Conservation (phyloP, 2,329 filamentous ascomycete genomes). For the Penicillium sp. region DNA sequence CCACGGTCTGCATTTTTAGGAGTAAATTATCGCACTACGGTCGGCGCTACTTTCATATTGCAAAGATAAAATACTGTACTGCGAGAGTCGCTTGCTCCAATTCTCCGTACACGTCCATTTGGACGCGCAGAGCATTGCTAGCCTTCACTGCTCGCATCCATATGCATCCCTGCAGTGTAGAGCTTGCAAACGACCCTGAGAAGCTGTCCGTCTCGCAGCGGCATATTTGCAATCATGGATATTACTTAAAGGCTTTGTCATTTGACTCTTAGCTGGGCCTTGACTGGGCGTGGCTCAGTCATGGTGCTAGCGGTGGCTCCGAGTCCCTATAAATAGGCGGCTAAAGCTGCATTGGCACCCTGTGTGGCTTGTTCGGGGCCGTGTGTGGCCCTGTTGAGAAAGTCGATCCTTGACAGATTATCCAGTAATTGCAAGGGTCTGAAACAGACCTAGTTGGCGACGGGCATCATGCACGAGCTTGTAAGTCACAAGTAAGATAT, state of each 20-base stretch:
- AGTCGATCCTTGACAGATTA: background rate
- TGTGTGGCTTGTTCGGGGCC: background rate
- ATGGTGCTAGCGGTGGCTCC: background rate
- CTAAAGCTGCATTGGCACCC: background rate
- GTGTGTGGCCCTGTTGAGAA: background rate
- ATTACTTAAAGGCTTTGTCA: background rate
- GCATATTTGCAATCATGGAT: background rate
- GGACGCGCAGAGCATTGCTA: background rate
- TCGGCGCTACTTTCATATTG: background rate
- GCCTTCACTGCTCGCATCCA: background rate
- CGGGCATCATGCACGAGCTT: background rate
- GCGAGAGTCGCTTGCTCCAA: background rate
- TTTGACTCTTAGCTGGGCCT: background rate
- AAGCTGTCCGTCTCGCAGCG: background rate
- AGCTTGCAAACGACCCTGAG: background rate
- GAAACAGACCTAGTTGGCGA: slow-evolving; percentile 2
- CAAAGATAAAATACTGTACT: too few relatives aligned
- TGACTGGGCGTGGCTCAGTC: background rate
- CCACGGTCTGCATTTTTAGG: background rate
- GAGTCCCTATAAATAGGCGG: slow-evolving; percentile 1
- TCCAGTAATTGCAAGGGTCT: background rate
- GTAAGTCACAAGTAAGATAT: background rate
- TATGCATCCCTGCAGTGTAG: background rate
- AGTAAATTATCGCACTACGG: background rate
- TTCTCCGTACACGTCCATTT: background rate